Base-by-base conservation (phyloP, 1,284 basidiomycete genomes). In the Stygiomarasmius scandens region DNA sequence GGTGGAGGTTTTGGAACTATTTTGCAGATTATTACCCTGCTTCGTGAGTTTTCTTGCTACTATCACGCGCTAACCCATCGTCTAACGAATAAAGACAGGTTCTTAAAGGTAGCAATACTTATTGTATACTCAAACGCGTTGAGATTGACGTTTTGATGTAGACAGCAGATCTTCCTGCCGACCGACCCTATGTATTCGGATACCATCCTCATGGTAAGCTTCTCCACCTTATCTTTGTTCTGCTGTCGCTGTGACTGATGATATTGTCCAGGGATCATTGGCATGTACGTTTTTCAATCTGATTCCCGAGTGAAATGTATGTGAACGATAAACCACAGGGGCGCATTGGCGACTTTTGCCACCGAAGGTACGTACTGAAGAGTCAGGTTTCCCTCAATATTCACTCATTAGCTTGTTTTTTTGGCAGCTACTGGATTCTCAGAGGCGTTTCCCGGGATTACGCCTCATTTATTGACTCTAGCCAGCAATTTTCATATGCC, bases 21-120 rank as follows among this genome's bases (percentile, higher is more conserved):
- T 95, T 94, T 76, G 89, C 91, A 52, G 92, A 94, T 52, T 97
- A 97, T 73, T 98, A 96, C 67, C 96, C 96, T 66, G 88, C 91
- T 57, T 89, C 88, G 90, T 92, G 73, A 71, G 90, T 89, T 59
- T 54, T 44, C 12, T 32, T 32, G 29, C 29, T 32, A n/a, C n/a
- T 38, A 4, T 34, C 32, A 14, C 14, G 32, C 14, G 57, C 44
- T 49, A 44, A 48, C 20, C n/a, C 27, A 49, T 29, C 47, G 46
- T 46, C 3, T 43, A 20, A 48, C 55, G 58, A 64, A 52, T 62
- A 16, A 32, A 46, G 27, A 57, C 60, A 89, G 86, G 43, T 77
- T 88, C 53, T 70, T 86, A 62, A 88, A 88, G 80, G 86, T 86
- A 43, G 53, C 69, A 27, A 58, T 29, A 20, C 19, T 9, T 46